phyloP scores from a whole-genome alignment of 2,329 filamentous ascomycete species.

The Cadophora sp. region DNA sequence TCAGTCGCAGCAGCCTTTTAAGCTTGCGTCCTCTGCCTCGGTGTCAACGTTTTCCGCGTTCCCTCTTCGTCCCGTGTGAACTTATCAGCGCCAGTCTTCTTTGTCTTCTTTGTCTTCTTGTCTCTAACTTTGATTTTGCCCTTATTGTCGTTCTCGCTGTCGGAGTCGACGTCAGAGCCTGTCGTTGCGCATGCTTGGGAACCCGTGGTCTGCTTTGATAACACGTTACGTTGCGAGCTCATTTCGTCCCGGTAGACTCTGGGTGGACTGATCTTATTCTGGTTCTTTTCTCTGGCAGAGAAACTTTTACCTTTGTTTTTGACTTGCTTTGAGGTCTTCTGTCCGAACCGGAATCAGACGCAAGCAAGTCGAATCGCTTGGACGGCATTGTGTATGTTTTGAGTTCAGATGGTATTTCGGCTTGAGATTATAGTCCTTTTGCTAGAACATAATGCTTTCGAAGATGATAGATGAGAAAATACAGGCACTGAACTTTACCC shows the following conservation, averaged over 20 bases:
- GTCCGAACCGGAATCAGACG: not conserved
- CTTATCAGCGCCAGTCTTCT: not conserved
- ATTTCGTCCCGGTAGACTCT: not conserved
- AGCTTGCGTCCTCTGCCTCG: not conserved
- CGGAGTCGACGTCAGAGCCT: not conserved
- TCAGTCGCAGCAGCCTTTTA: not conserved
- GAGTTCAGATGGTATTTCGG: no score
- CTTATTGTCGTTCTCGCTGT: not conserved
- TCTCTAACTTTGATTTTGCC: not conserved
- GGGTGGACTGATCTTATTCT: not conserved
- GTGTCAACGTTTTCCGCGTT: slow-evolving; percentile 33
- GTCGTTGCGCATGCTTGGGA: not conserved
- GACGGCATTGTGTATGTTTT: not conserved
- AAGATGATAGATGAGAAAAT: not conserved
- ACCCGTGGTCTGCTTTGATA: no score
- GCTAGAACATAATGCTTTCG: not conserved
- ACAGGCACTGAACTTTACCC: not conserved
- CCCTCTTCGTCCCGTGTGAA: slow-evolving; percentile 36
- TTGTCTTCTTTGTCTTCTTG: not conserved
- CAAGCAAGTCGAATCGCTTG: not conserved
- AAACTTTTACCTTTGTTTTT: not conserved
- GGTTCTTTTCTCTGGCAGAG: not conserved
- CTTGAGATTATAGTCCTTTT: not conserved
- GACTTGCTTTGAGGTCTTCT: not conserved
- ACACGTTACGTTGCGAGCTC: not conserved